phyloP scores from a whole-genome alignment of 1,139 yeast species.

The Geotrichum candidum region DNA sequence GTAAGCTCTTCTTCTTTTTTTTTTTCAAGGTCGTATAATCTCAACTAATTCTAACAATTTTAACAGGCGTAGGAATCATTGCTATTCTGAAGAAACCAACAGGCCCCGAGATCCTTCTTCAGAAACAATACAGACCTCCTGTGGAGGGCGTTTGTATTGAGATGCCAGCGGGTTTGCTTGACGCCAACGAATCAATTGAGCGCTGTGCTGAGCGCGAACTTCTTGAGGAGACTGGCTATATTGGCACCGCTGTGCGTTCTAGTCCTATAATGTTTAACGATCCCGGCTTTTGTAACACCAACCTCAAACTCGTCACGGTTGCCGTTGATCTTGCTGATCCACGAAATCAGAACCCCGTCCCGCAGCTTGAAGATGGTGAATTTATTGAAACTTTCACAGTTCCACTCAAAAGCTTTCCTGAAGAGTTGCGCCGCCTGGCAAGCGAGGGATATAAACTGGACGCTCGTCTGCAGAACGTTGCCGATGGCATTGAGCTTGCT shows the following conservation, averaged over 20 bases:
- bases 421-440: constrained; percentile 46
- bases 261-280: constrained; percentile 69
- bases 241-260: constrained; percentile 47
- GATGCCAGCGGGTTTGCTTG: constrained; percentile 91
- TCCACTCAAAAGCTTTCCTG: constrained; percentile 55
- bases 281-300: constrained; percentile 93
- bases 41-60: background rate
- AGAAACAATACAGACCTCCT: constrained; percentile 91
- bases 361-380: constrained; percentile 81
- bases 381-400: constrained; percentile 77
- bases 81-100: constrained; percentile 55
- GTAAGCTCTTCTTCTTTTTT: constrained; percentile 29
- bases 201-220: constrained; percentile 82
- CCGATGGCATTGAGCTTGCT: constrained; percentile 62
- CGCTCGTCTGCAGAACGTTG: constrained; percentile 80
- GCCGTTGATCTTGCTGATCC: constrained; percentile 63
- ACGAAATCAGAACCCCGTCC: constrained; percentile 60
- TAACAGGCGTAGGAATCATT: constrained; percentile 64
- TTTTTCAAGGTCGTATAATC: background rate
- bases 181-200: constrained; percentile 71
- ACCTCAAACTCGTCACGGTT: constrained; percentile 71
- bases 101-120: constrained; percentile 59
- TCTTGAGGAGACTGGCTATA: constrained; percentile 86
- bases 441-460: constrained; percentile 70
- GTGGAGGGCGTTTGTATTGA: constrained; percentile 82